phyloP scores from a whole-genome alignment of 1,139 yeast species.

The Hyphopichia burtonii region DNA sequence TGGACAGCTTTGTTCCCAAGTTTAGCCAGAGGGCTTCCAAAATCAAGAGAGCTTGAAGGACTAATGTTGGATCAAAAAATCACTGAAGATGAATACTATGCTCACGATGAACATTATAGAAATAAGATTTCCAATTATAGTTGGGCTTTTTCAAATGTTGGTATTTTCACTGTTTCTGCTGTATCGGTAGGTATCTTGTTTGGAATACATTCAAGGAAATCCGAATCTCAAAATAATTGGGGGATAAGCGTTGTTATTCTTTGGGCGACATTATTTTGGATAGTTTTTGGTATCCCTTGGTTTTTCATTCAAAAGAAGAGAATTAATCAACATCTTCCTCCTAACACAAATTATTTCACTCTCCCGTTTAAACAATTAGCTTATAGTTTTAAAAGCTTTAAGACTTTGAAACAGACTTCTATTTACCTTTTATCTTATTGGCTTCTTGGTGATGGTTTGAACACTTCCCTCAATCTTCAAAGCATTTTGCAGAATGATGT shows the following conservation, averaged over 20 bases:
- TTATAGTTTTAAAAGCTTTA: conserved; percentile 6
- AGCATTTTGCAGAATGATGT: conserved; percentile 8
- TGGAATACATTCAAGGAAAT: conserved; percentile 3
- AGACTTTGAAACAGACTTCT: conserved; percentile 6
- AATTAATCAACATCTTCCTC: conserved; percentile 4
- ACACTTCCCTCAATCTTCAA: conserved; percentile 8
- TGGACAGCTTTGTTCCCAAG: conserved; percentile 9
- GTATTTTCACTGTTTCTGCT: conserved; percentile 5
- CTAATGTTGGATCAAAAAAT: conserved; percentile 7
- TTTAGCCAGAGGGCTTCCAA: conserved; percentile 5
- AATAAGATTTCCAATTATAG: conserved; percentile 8
- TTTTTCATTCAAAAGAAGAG: conserved; percentile 8
- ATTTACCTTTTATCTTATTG: conserved; percentile 8
- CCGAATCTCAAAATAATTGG: conserved; percentile 6
- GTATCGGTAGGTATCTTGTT: conserved; percentile 7
- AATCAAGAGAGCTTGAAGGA: conserved; percentile 1
- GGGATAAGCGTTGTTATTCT: conserved; percentile 6
- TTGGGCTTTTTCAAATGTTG: conserved; percentile 6
- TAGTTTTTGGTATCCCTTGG: conserved; percentile 9
- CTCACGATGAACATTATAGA: conserved; percentile 6
- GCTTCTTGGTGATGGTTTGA: conserved; percentile 9
- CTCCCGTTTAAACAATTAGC: conserved; percentile 5
- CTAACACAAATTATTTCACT: conserved; percentile 2
- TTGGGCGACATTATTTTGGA: conserved; percentile 7
- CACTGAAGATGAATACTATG: conserved; percentile 6